Conservation (phyloP, 179 eudicot genomes). For the Sideroxylon spinosum region DNA sequence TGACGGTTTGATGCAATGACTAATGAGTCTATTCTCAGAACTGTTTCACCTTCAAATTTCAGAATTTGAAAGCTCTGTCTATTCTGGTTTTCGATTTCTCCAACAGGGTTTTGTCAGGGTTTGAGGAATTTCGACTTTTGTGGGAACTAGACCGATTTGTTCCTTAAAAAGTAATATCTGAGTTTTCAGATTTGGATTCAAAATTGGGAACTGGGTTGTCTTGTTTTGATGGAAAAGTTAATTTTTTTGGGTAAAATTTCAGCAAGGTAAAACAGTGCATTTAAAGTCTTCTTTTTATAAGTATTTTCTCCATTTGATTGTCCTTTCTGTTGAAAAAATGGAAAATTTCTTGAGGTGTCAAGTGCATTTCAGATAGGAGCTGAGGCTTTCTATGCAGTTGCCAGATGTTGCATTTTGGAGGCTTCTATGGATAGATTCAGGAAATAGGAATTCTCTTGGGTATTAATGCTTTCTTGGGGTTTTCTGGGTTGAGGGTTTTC, state of each 20-base stretch:
- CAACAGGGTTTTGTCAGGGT: conserved; percentile 16
- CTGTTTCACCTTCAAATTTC: not conserved
- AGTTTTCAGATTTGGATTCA: conserved; percentile 7
- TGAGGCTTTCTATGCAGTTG: conserved; percentile 26
- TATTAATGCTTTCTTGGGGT: conserved; percentile 12
- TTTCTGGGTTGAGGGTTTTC: conserved; percentile 16
- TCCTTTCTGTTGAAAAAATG: not conserved
- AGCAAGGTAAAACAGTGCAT: not conserved
- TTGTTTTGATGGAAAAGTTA: conserved; percentile 4
- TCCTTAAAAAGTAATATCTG: not conserved
- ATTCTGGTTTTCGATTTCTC: conserved; percentile 10
- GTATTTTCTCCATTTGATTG: conserved; percentile 2
- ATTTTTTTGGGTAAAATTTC: not conserved
- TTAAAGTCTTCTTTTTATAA: not conserved
- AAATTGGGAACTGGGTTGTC: conserved; percentile 19
- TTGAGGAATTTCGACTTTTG: not conserved
- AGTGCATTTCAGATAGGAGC: conserved; percentile 24
- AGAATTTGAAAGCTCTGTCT: conserved; percentile 9
- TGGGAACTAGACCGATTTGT: not conserved
- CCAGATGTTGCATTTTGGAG: conserved; percentile 32
- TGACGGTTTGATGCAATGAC: too few relatives aligned
- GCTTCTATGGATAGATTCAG: conserved; percentile 9
- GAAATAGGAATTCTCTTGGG: conserved; percentile 1
- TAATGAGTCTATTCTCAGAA: not conserved
- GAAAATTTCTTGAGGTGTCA: conserved; percentile 5